Percentiles rank a stretch among this genome's conserved stretches.
Conservation (phyloP, 2,329 filamentous ascomycete genomes). For the Fusarium heterosporum region DNA sequence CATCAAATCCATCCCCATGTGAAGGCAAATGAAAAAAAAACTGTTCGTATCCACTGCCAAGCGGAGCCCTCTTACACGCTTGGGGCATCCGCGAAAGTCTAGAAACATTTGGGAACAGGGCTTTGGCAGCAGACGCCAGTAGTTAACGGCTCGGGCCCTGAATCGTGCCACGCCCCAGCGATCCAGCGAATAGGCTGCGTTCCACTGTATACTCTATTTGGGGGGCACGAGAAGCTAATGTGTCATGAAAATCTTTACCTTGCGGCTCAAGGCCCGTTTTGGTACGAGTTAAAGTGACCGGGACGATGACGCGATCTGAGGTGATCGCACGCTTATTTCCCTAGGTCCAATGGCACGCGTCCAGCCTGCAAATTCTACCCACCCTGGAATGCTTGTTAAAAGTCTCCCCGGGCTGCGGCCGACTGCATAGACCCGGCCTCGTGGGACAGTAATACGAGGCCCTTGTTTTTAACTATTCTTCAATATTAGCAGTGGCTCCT, state of each 20-base stretch:
- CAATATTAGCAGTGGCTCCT: slow-evolving; percentile 12
- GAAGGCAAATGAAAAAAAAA: slow-evolving; percentile 35
- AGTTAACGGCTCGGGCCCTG: slow-evolving; percentile 22
- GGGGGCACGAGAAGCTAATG: slow-evolving; percentile 33
- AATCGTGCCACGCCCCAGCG: slow-evolving; percentile 35
- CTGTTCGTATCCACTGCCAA: slow-evolving; percentile 15
- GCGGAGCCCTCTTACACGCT: slow-evolving; percentile 16
- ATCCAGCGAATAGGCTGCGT: slow-evolving; percentile 31
- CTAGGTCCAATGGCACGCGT: slow-evolving; percentile 21
- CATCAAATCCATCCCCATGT: not conserved
- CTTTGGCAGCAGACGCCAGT: not conserved
- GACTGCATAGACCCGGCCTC: slow-evolving; percentile 22
- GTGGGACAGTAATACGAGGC: slow-evolving; percentile 18
- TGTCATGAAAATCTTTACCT: slow-evolving; percentile 38
- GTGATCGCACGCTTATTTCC: slow-evolving; percentile 39
- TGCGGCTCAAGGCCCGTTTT: slow-evolving; percentile 14
- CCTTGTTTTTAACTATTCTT: slow-evolving; percentile 31
- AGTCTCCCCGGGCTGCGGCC: slow-evolving; percentile 30
- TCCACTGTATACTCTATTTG: not conserved
- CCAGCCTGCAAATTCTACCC: slow-evolving; percentile 13
- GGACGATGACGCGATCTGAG: slow-evolving; percentile 50
- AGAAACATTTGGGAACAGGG: slow-evolving; percentile 26
- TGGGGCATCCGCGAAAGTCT: slow-evolving; percentile 29
- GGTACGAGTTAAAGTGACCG: slow-evolving; percentile 27
- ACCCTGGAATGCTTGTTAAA: slow-evolving; percentile 22